Percentiles rank a stretch among this genome's conserved stretches.
Evolutionary conservation across 2,329 filamentous ascomycete species (phyloP).

Genomic region (Thermothelomyces thermophilus): DNA sequence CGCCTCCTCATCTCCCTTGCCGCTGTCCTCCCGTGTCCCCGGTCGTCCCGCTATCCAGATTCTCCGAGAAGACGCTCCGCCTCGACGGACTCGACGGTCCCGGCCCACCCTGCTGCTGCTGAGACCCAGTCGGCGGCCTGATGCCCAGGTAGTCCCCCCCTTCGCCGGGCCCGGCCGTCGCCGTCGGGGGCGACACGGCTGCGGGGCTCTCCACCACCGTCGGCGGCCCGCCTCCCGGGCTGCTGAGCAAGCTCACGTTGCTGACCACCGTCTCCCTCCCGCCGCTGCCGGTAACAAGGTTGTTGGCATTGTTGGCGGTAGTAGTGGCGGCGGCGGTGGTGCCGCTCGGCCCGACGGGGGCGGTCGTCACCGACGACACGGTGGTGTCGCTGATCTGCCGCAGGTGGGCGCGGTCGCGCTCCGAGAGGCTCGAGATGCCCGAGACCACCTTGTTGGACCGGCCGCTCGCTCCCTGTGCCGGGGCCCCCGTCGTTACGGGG

Average conservation of each 20-base stretch:
- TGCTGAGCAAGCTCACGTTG: slow-evolving; percentile 2
- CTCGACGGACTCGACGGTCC: slow-evolving; percentile 26
- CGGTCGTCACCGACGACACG: slow-evolving; percentile 30
- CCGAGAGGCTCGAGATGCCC: slow-evolving; percentile 37
- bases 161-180: background rate
- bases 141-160: slow-evolving; percentile 23
- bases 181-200: slow-evolving; percentile 25
- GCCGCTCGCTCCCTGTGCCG: background rate
- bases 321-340: background rate
- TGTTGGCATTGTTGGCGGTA: background rate
- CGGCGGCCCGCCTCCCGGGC: background rate
- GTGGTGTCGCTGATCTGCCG: slow-evolving; percentile 38
- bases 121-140: slow-evolving; percentile 10
- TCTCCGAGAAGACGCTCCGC: slow-evolving; percentile 38
- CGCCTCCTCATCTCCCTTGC: background rate
- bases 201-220: slow-evolving; percentile 11
- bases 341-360: background rate
- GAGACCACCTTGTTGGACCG: slow-evolving; percentile 30
- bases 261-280: slow-evolving; percentile 2
- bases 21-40: background rate
- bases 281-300: background rate
- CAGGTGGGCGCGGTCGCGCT: slow-evolving; percentile 35
- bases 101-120: too few species aligned
- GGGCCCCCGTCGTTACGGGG: too few species aligned
- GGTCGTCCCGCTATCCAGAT: slow-evolving; percentile 27